Conservation (phyloP, 1,284 basidiomycete genomes). For the Austroboletus niveus region DNA sequence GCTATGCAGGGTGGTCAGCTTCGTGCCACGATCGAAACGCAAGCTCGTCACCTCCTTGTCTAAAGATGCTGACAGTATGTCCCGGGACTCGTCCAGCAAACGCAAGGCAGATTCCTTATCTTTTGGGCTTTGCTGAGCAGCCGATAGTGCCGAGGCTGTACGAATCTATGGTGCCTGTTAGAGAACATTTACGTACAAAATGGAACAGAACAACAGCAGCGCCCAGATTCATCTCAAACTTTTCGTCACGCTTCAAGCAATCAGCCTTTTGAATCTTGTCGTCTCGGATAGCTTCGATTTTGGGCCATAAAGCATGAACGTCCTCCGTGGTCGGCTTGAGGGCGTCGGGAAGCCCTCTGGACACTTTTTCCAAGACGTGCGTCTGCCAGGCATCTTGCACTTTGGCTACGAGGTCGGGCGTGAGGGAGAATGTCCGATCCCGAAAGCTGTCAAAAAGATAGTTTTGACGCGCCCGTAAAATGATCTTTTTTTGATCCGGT, state of each 20-base stretch:
- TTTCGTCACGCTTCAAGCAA: constrained; percentile 78
- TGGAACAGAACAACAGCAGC: constrained; percentile 56
- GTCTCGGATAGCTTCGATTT: constrained; percentile 45
- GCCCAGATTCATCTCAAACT: constrained; percentile 85
- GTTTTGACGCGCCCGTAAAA: constrained; percentile 83
- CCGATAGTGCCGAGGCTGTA: constrained; percentile 49
- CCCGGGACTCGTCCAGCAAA: constrained; percentile 72
- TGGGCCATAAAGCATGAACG: constrained; percentile 54
- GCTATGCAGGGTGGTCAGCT: constrained; percentile 41
- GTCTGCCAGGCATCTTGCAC: constrained; percentile 63
- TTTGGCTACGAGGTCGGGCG: constrained; percentile 57
- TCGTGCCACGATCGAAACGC: neutral
- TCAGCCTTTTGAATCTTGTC: constrained; percentile 68
- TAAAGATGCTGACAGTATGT: constrained; percentile 71
- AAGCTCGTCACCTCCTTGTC: constrained; percentile 64
- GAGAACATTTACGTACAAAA: constrained; percentile 10
- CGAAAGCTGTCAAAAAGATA: constrained; percentile 74
- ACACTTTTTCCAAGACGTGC: constrained; percentile 62
- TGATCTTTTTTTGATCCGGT: constrained; percentile 61
- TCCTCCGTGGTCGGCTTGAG: constrained; percentile 47
- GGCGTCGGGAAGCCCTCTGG: constrained; percentile 51
- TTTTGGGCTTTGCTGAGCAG: constrained; percentile 42
- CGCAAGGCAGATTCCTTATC: constrained; percentile 51
- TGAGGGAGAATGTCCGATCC: constrained; percentile 54
- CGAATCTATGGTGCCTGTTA: constrained; percentile 43